Percentiles rank a stretch among this genome's conserved stretches.
Conservation (phyloP, 768 basidiomycete species). For the Pilatotrama ljubarskyi region DNA sequence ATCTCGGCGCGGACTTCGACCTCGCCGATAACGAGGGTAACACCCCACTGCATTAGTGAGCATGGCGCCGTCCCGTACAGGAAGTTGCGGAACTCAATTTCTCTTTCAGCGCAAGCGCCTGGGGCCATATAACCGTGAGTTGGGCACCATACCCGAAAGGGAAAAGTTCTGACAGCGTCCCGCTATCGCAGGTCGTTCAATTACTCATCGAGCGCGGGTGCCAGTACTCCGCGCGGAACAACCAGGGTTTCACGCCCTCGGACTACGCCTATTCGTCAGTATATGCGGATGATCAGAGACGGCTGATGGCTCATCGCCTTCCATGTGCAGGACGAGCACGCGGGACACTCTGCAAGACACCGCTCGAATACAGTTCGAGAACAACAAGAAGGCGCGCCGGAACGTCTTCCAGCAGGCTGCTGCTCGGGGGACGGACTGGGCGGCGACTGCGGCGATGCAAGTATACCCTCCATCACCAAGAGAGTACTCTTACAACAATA, state of each 20-base stretch:
- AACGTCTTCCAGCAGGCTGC: conserved; percentile 74
- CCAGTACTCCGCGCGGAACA: conserved; percentile 79
- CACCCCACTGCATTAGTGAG: conserved; percentile 90
- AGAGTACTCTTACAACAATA: conserved; percentile 27
- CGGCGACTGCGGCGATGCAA: conserved; percentile 29
- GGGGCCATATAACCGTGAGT: conserved; percentile 80
- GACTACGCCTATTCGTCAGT: conserved; percentile 92
- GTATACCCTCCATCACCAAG: conserved; percentile 46
- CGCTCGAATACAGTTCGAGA: conserved; percentile 75
- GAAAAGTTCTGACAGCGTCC: conserved; percentile 25
- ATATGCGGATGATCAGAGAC: not conserved
- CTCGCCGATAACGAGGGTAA: conserved; percentile 91
- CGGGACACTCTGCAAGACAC: conserved; percentile 79
- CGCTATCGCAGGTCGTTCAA: conserved; percentile 62
- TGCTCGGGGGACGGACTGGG: conserved; percentile 64
- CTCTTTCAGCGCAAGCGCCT: conserved; percentile 71
- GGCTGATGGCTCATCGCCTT: conserved; percentile 4
- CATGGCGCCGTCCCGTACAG: conserved; percentile 18
- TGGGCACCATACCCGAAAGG: conserved; percentile 5
- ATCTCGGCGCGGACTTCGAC: conserved; percentile 88
- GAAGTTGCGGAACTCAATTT: conserved; percentile 14
- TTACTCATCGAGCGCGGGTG: conserved; percentile 88
- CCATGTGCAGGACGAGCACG: conserved; percentile 59
- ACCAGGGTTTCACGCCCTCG: conserved; percentile 86
- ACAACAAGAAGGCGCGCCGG: conserved; percentile 74